Base-by-base conservation (phyloP, 495 filamentous ascomycete genomes). In the Lasiosphaeria hispida region DNA sequence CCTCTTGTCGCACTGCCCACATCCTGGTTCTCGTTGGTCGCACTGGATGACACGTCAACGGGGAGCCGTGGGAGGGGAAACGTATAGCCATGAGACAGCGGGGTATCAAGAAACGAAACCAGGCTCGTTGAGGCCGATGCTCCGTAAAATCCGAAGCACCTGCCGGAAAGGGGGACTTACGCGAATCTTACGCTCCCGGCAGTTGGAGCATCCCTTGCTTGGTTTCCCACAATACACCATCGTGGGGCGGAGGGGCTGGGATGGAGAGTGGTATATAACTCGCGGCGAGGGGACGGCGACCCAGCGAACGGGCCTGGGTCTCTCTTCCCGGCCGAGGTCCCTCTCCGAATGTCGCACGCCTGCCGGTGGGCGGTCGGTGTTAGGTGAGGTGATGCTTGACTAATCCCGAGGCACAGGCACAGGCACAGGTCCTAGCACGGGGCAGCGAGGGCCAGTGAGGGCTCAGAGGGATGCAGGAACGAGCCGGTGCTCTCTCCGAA, bases 171-270 rank as follows among this genome's bases (percentile, higher is more conserved):
- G 53, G 53, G 42, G 53, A 55, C 53, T 48, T 55, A 55, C 53
- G 53, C 53, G 53, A 55, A 55, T 61, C 40, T 79, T 79, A 57
- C 70, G 68, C 58, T 76, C 67, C 57, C 86, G 80, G 69, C 87
- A 90, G 56, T 79, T 85, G 53, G 81, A 81, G 67, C 87, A 89
- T 41, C 85, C 84, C 62, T 84, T 84, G 60, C 85, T 87, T 61
- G 85, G 85, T 62, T 87, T 89, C 34, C 87, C 86, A 64, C 81
- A 81, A 68, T 88, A 87, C n/a, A 89, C 86, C 85, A 88, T 90
- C 48, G 63, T 75, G 50, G 33, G 19, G 49, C 36, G 30, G 17
- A 30, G 45, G 10, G 40, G 40, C 38, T 36, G 34, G 47, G n/a
- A 58, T 13, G 33, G 7, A 55, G 53, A 7, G 10, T 13, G 42